Percentiles rank a stretch among this genome's conserved stretches.
These are phyloP conservation scores for Diaporthe aspalathi DNA, from an alignment of 2,329 filamentous ascomycete species.

Conservation along the genomic window DNA sequence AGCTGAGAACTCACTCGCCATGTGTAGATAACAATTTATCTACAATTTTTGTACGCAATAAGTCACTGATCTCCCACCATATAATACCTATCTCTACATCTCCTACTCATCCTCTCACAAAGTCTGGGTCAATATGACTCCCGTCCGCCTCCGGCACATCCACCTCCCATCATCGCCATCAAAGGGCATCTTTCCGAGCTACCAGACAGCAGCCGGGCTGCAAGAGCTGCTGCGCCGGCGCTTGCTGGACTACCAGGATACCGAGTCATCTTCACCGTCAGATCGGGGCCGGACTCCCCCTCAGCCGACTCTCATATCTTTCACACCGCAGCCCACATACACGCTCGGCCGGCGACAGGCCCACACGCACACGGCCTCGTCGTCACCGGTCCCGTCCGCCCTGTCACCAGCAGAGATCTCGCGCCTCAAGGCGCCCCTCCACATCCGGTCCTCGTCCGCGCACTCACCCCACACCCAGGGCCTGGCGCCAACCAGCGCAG, in stretches of 20 bases:
- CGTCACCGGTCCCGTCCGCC: slow-evolving; percentile 45
- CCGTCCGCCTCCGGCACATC: slow-evolving; percentile 51
- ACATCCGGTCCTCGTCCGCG: slow-evolving; percentile 43
- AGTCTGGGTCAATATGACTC: background rate
- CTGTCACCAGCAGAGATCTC: slow-evolving; percentile 59
- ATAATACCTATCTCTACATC: background rate
- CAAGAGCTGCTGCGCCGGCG: slow-evolving; percentile 55
- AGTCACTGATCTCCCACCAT: background rate
- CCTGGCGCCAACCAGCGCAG: background rate
- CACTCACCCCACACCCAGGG: slow-evolving; percentile 16
- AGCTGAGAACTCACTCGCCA: background rate
- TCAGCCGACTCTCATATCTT: slow-evolving; percentile 80
- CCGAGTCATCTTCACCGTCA: slow-evolving; percentile 33
- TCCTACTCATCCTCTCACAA: background rate
- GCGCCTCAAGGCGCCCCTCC: slow-evolving; percentile 57
- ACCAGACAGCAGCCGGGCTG: slow-evolving; percentile 52
- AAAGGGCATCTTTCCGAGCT: slow-evolving; percentile 47
- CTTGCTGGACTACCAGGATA: slow-evolving; percentile 69
- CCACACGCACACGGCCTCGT: slow-evolving; percentile 41
- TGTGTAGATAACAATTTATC: background rate
- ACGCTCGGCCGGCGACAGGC: slow-evolving; percentile 88
- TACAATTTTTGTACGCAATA: background rate
- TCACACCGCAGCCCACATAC: slow-evolving; percentile 85
- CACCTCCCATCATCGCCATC: slow-evolving; percentile 48
- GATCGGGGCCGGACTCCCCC: slow-evolving; percentile 55